Percentiles rank a stretch among this genome's conserved stretches.
Evolutionary conservation across 2,329 filamentous ascomycete genomes (phyloP).

Genomic region (Aaosphaeria pasadenensis): DNA sequence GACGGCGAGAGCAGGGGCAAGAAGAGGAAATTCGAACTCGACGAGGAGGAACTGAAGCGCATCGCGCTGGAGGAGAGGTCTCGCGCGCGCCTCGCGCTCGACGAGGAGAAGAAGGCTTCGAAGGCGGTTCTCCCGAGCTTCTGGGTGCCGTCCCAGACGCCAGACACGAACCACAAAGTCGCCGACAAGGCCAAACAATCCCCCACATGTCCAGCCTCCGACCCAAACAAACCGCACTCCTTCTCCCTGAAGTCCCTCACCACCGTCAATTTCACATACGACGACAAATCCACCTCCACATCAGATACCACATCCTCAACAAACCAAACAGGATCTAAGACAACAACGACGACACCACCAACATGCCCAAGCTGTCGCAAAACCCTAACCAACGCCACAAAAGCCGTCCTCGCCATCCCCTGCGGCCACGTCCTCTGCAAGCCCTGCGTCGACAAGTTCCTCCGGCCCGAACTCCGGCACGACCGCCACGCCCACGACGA

Average conservation of each 20-base stretch:
- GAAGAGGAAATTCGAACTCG: constrained; percentile 80
- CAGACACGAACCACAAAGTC: constrained; percentile 52
- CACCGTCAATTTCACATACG: constrained; percentile 72
- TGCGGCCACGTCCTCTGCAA: constrained; percentile 92
- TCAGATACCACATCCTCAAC: no score
- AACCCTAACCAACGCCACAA: constrained; percentile 74
- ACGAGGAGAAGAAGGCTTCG: constrained; percentile 64
- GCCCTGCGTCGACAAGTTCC: constrained; percentile 79
- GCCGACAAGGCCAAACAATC: constrained; percentile 54
- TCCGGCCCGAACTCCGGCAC: constrained; percentile 47
- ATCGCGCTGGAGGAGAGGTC: constrained; percentile 68
- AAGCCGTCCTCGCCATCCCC: constrained; percentile 77
- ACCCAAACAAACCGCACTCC: constrained; percentile 62
- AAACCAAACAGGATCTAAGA: no score
- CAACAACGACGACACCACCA: constrained; percentile 36
- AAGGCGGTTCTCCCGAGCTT: constrained; percentile 78
- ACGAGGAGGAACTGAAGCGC: constrained; percentile 70
- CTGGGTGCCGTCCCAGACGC: constrained; percentile 86
- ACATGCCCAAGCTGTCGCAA: constrained; percentile 87
- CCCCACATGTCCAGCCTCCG: constrained; percentile 75
- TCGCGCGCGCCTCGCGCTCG: constrained; percentile 67
- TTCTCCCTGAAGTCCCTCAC: constrained; percentile 79
- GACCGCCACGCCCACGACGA: constrained; percentile 54
- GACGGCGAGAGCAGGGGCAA: constrained; percentile 35
- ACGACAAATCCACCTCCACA: no score